These are phyloP conservation scores for Trichoderma simmonsii DNA, from an alignment of 2,329 filamentous ascomycete genomes.

Conservation along the genomic window DNA sequence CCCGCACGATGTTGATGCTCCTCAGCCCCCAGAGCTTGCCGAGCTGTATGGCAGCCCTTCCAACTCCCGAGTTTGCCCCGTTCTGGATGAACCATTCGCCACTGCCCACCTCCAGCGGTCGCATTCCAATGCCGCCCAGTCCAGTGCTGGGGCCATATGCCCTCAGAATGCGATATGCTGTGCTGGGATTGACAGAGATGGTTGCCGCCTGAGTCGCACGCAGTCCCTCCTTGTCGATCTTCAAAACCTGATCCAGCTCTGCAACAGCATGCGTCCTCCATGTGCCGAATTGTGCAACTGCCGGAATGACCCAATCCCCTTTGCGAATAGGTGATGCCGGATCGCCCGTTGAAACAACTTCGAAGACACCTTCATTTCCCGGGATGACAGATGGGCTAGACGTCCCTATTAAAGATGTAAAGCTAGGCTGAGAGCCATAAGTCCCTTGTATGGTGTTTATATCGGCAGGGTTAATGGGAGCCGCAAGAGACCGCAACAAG, in stretches of 20 bases:
- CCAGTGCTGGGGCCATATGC: constrained; percentile 62
- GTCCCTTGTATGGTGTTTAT: constrained; percentile 98
- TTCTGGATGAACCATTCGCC: constrained; percentile 96
- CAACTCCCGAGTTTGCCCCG: constrained; percentile 91
- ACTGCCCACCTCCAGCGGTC: constrained; percentile 43
- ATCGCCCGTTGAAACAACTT: constrained; percentile 71
- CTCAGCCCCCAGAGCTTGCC: constrained; percentile 81
- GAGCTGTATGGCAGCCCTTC: constrained; percentile 86
- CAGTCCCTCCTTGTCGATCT: constrained; percentile 68
- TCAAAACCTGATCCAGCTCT: constrained; percentile 56
- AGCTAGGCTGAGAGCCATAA: constrained; percentile 81
- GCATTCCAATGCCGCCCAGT: constrained; percentile 46
- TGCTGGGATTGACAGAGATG: constrained; percentile 88
- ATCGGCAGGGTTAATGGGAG: constrained; percentile 94
- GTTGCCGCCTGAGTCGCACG: constrained; percentile 78
- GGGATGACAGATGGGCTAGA: constrained; percentile 70
- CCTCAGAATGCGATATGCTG: constrained; percentile 87
- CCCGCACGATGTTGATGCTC: constrained; percentile 84
- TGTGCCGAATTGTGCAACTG: constrained; percentile 78
- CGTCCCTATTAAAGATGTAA: constrained; percentile 75
- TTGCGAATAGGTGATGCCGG: constrained; percentile 53
- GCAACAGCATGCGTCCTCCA: constrained; percentile 88
- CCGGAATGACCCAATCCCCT: constrained; percentile 95
- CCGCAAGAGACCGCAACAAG: constrained; percentile 82
- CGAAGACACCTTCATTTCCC: constrained; percentile 91